phyloP scores from a whole-genome alignment of 2,329 filamentous ascomycete species.

The Colletotrichum eremochloae region DNA sequence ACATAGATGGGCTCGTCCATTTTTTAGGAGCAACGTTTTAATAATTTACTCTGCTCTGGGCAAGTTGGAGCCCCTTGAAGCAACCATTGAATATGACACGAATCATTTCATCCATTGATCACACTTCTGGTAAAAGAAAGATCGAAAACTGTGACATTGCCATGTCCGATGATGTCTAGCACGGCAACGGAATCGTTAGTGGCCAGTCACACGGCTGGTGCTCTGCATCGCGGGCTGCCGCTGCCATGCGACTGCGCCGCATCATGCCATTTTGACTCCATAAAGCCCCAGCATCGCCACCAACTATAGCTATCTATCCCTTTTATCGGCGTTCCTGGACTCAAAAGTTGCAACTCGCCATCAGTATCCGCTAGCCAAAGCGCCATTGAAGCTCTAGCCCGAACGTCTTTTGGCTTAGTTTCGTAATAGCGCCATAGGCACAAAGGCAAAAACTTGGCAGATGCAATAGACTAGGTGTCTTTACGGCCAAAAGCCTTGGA shows the following conservation, averaged over 20 bases:
- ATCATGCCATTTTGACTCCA: conserved; percentile 18
- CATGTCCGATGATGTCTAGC: background rate
- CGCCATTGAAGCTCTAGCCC: background rate
- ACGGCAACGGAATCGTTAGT: background rate
- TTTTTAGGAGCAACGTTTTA: background rate
- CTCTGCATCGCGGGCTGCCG: background rate
- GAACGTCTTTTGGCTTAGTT: background rate
- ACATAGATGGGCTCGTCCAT: background rate
- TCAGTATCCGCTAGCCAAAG: background rate
- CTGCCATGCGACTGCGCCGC: conserved; percentile 10
- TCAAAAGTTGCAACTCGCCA: background rate
- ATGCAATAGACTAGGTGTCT: background rate
- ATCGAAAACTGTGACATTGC: background rate
- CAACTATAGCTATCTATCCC: background rate
- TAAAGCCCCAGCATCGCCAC: conserved; percentile 6
- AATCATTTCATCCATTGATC: background rate
- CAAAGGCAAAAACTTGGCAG: background rate
- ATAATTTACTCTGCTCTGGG: background rate
- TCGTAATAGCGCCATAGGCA: conserved; percentile 9
- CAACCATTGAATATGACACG: no score
- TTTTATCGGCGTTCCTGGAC: background rate
- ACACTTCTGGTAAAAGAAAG: background rate
- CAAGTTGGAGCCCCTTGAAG: background rate
- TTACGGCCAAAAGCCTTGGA: conserved; percentile 10
- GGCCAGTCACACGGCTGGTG: conserved; percentile 1